Conservation (phyloP, 371 early-diverging fungal species). For the Dichotomocladium elegans region DNA sequence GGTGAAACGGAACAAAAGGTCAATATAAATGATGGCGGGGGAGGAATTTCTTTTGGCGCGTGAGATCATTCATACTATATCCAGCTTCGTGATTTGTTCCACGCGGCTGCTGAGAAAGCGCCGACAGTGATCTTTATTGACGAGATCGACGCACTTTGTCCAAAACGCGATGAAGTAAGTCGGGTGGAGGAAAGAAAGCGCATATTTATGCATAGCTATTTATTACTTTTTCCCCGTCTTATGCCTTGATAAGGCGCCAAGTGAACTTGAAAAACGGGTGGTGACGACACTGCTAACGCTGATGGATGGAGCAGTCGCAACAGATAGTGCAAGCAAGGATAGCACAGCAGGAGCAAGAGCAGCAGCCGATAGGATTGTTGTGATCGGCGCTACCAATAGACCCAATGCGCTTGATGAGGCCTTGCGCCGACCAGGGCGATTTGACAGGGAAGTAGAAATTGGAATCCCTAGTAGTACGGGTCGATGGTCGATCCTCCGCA, state of each 20-base stretch:
- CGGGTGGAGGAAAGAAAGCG: neutral
- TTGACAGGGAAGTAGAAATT: slow-evolving; percentile 95
- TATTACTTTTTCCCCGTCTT: too few relatives aligned
- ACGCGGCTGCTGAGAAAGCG: slow-evolving; percentile 73
- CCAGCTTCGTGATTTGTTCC: slow-evolving; percentile 77
- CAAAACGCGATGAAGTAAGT: slow-evolving; percentile 81
- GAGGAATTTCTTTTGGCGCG: too few relatives aligned
- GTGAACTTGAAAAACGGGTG: slow-evolving; percentile 82
- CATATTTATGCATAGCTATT: neutral
- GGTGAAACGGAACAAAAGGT: slow-evolving; percentile 96
- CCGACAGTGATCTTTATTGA: slow-evolving; percentile 98
- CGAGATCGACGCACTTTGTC: slow-evolving; percentile 97
- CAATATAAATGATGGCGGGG: too few relatives aligned
- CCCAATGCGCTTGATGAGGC: slow-evolving; percentile 95
- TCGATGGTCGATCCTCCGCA: slow-evolving; percentile 73
- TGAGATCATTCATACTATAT: neutral
- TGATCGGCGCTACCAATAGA: slow-evolving; percentile 98
- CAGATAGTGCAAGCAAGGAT: neutral
- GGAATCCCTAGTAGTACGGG: slow-evolving; percentile 83
- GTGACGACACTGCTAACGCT: slow-evolving; percentile 96
- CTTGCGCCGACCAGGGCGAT: slow-evolving; percentile 95
- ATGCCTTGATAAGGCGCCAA: slow-evolving; percentile 53
- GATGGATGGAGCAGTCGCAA: slow-evolving; percentile 85
- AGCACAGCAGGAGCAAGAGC: neutral
- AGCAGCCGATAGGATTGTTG: slow-evolving; percentile 53